These are phyloP conservation scores for Citeromyces hawaiiensis DNA, from an alignment of 1,139 yeast species.

Conservation along the genomic window DNA sequence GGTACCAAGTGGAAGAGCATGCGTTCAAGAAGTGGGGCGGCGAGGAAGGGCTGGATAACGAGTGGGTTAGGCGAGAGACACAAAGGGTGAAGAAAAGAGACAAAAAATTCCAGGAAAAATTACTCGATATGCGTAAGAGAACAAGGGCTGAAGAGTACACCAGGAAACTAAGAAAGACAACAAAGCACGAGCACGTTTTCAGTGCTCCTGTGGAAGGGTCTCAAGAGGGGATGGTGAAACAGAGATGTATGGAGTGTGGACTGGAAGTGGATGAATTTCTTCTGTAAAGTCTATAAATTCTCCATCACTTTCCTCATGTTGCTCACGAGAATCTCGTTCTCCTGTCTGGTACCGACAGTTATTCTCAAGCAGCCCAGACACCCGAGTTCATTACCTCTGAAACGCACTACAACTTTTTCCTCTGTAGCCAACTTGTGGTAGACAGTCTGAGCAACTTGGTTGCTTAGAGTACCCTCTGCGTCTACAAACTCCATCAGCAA, in stretches of 20 bases:
- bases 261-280: conserved; percentile 65
- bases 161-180: conserved; percentile 40
- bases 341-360: conserved; percentile 73
- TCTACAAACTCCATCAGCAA: conserved; percentile 59
- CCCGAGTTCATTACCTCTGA: conserved; percentile 80
- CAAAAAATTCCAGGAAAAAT: conserved; percentile 58
- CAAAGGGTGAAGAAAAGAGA: conserved; percentile 64
- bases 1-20: conserved; percentile 84
- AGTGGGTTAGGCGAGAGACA: conserved; percentile 77
- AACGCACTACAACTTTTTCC: conserved; percentile 74
- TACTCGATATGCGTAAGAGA: conserved; percentile 77
- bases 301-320: conserved; percentile 13
- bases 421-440: conserved; percentile 61
- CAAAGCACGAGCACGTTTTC: conserved; percentile 70
- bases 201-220: conserved; percentile 40
- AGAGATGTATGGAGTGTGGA: conserved; percentile 76
- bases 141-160: conserved; percentile 91
- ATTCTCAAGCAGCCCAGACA: conserved; percentile 81
- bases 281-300: conserved; percentile 14
- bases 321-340: conserved; percentile 43
- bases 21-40: conserved; percentile 96
- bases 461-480: conserved; percentile 47
- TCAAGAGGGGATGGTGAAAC: conserved; percentile 31
- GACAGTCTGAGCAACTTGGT: conserved; percentile 51
- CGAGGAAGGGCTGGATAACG: conserved; percentile 76